Evolutionary conservation across 306 rosid genomes (phyloP).

Genomic region (Mimosa bimucronata): DNA sequence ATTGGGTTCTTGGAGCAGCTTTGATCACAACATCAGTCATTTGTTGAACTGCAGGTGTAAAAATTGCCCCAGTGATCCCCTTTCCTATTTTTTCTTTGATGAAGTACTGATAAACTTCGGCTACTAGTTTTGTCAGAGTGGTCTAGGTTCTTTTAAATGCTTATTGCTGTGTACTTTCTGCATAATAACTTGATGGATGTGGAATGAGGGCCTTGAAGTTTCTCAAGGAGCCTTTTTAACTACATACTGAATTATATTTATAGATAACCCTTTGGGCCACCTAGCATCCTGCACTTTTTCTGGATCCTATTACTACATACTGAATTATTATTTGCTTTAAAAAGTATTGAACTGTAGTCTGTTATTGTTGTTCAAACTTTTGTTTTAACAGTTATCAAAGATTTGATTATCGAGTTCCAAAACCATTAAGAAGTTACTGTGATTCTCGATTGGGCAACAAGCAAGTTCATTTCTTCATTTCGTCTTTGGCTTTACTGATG

Average conservation of each 20-base stretch:
- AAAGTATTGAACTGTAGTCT: constrained; percentile 27
- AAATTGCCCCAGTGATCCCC: background rate
- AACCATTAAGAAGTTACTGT: constrained; percentile 70
- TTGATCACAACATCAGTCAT: background rate
- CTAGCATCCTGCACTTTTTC: too few species aligned
- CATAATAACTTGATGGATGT: background rate
- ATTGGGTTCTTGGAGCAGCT: background rate
- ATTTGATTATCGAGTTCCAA: constrained; percentile 85
- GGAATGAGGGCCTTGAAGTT: background rate
- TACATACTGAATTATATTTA: background rate
- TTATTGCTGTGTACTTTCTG: background rate
- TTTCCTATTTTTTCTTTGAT: background rate
- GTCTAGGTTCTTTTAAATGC: background rate
- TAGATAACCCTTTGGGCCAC: too few species aligned
- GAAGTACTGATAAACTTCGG: background rate
- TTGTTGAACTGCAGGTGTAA: background rate
- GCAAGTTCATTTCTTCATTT: constrained; percentile 52
- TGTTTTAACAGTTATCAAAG: constrained; percentile 71
- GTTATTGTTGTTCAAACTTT: constrained; percentile 27
- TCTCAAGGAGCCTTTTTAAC: background rate
- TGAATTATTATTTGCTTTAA: constrained; percentile 2
- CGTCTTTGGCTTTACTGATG: constrained; percentile 29
- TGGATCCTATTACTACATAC: background rate
- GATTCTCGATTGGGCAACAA: constrained; percentile 60
- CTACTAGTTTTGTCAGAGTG: background rate